Conservation (phyloP, 2,329 filamentous ascomycete genomes). For the Aureobasidium musti region DNA sequence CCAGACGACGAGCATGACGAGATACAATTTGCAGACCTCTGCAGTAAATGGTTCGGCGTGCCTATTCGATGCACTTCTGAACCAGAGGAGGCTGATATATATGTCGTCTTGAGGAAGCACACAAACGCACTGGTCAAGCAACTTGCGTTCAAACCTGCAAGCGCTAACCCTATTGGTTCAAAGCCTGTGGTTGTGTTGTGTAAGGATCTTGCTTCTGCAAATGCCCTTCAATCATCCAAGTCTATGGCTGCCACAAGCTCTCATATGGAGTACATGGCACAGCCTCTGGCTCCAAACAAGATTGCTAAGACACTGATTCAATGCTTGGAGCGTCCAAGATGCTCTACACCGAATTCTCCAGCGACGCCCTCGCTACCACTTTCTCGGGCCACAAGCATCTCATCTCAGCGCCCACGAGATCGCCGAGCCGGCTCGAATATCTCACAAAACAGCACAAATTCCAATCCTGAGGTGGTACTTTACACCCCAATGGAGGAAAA, state of each 20-base stretch:
- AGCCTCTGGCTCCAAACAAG: constrained; percentile 25
- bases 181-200: constrained; percentile 20
- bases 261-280: constrained; percentile 19
- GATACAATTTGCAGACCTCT: neutral
- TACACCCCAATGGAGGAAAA: constrained; percentile 10
- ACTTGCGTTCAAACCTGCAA: neutral
- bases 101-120: constrained; percentile 6
- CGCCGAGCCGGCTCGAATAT: neutral
- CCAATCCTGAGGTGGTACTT: constrained; percentile 12
- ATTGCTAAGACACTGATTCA: constrained; percentile 30
- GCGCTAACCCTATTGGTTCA: neutral
- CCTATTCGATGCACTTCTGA: neutral
- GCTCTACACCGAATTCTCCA: neutral
- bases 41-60: constrained; percentile 4
- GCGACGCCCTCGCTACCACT: neutral
- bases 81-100: constrained; percentile 8
- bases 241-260: neutral
- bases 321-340: constrained; percentile 32
- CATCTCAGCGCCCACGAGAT: neutral
- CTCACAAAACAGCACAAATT: neutral
- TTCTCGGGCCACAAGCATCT: neutral
- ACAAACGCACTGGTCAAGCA: neutral
- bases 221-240: constrained; percentile 14
- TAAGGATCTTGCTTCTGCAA: constrained; percentile 20
- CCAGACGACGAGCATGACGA: constrained; percentile 16